Base-by-base conservation (phyloP, 495 filamentous ascomycete genomes). In the Pyrenopolyporus hunteri region DNA sequence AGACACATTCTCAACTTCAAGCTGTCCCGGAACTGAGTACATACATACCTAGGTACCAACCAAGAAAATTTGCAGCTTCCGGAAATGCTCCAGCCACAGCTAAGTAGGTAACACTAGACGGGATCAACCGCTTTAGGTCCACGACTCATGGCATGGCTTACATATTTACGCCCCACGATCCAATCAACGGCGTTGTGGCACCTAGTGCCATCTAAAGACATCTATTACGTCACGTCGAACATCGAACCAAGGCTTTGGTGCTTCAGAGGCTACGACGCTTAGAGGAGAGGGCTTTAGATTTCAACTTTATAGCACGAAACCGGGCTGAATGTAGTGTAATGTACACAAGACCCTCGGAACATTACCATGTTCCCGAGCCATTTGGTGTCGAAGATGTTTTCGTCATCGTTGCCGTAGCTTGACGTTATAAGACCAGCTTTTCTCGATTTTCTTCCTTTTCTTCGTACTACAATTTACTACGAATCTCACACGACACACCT, bases 171-270 rank as follows among this genome's bases (percentile, higher is more conserved):
- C 43, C 43, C 59, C 44, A 14, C 59, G 46, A 36, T 0, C 45
- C 52, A 63, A 57, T 52, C 51, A 47, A 46, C 11, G 17, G 40
- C 31, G 31, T 55, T 22, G 51, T 66, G 50, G 28, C 63, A 53
- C 35, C 10, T 45, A 44, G 51, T 17, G 14, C 57, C 63, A 66
- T 66, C 7, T 42, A 44, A 52, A 39, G 16, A 66, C 57, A 52
- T 66, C 63, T 60, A 66, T 66, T 60, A 66, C 57, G 63, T 66
- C 63, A 66, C 46, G 17, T 32, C 28, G 39, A 57, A 35, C 14
- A 11, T 10, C 32, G 8, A 56, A 56, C 62, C 47, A 52, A 53
- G 45, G 51, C 51, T 40, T 35, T 13, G 33, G 16, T 29, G 48
- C 31, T 47, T 22, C 16, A 40, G 48, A 54, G 23, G 48, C 44